Base-by-base conservation (phyloP, 371 early-diverging fungal genomes). In the Chytridiales sp. region DNA sequence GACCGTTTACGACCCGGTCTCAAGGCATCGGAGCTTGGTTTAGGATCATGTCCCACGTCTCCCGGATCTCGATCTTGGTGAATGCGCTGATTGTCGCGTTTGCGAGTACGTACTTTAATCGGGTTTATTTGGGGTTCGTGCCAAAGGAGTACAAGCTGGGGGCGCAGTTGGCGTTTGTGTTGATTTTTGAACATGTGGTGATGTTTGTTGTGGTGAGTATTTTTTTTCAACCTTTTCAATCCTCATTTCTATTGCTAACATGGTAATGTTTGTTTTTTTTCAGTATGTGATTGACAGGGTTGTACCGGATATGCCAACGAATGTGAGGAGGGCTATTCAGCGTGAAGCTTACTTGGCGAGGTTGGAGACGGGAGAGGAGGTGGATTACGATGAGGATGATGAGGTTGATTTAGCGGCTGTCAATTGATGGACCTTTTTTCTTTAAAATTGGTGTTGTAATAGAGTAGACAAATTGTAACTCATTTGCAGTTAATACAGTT, bases 81-180 rank as follows among this genome's bases (percentile, higher is more conserved):
- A 84, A 84, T 53, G 82, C 76, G 6, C 49, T 63, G 40, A 53
- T 81, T 50, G 71, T 84, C 22, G 82, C 82, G 2, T 81, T 80
- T 62, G 70, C 69, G 34, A 77, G 77, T 13, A 34, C 19, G 1
- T 64, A 61, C 17, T 77, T 77, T 57, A 53, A 67, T 0, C 1
- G 44, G 15, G 29, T 24, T 3, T 38, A 48, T 40, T 32, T 64
- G 52, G 36, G 26, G 17, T 49, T 26, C 9, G 9, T 11, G 50
- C 24, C 34, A 27, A 36, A 15, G 32, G 43, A 53, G 29, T 35
- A 60, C 9, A 53, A 70, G 3, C 31, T 79, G 13, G 70, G 63
- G 21, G 72, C 62, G 13, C 73, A 67, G 29, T 43, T 81, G 24
- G 61, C 62, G 15, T 82, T 80, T 51, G 64, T 82, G 22, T 60